These are phyloP conservation scores for Hondaea fermentalgiana DNA, from an alignment of 108 stramenopile species.

Conservation along the genomic window DNA sequence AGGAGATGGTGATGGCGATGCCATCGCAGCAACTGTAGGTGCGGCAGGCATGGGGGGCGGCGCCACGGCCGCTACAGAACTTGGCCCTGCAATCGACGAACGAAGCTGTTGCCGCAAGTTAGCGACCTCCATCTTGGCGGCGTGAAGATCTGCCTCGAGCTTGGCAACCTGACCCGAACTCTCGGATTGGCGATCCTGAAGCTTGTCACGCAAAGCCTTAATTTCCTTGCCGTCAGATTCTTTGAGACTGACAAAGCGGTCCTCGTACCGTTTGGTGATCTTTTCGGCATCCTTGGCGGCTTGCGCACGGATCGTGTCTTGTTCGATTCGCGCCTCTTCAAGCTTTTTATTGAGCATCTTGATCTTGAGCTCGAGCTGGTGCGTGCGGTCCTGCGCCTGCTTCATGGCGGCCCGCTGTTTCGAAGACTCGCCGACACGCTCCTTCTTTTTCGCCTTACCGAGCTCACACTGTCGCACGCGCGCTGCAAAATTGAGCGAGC, in stretches of 20 bases:
- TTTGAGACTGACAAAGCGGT: not conserved
- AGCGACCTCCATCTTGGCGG: not conserved
- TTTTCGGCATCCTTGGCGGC: conserved; percentile 1
- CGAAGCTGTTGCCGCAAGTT: not conserved
- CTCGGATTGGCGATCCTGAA: not conserved
- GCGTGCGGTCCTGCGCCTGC: not conserved
- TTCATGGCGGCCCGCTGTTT: not conserved
- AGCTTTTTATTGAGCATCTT: not conserved
- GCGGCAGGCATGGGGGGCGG: too few relatives aligned
- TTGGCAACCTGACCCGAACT: not conserved
- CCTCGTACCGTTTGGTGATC: not conserved
- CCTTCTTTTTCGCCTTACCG: conserved; percentile 21
- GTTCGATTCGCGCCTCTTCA: not conserved
- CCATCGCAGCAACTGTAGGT: not conserved
- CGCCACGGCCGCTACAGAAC: too few relatives aligned
- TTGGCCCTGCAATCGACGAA: not conserved
- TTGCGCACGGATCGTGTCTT: not conserved
- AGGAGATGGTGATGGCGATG: not conserved
- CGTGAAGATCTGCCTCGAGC: not conserved
- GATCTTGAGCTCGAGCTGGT: not conserved
- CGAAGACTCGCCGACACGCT: not conserved
- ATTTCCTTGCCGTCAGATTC: not conserved
- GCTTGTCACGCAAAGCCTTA: not conserved
- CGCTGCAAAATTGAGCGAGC: conserved; percentile 22
- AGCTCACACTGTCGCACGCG: conserved; percentile 29